Evolutionary conservation across 352 stramenopile species (phyloP).

Genomic region (Thalassiosira ordinaria): DNA sequence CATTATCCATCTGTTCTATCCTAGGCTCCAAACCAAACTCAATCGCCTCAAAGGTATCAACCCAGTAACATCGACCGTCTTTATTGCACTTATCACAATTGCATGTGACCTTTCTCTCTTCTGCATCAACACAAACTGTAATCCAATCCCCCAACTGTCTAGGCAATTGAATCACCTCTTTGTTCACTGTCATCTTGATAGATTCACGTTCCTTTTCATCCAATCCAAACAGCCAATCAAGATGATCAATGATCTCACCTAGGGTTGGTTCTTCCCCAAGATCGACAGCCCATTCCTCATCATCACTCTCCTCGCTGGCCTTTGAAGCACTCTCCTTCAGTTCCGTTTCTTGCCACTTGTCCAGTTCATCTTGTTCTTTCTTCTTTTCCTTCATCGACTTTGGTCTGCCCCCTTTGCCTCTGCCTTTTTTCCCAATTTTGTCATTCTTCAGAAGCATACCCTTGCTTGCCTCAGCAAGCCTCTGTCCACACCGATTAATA

Average conservation of each 20-base stretch:
- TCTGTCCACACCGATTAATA: background rate
- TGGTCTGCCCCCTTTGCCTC: too few species aligned
- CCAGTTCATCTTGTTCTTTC: background rate
- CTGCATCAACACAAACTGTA: background rate
- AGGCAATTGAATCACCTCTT: background rate
- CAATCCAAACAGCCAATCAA: background rate
- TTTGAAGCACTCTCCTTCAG: too few species aligned
- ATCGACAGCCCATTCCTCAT: background rate
- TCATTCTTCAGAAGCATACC: too few species aligned
- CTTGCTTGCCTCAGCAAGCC: too few species aligned
- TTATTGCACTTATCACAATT: background rate
- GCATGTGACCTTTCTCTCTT: background rate
- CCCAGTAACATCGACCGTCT: background rate
- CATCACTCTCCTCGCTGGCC: too few species aligned
- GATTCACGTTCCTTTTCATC: background rate
- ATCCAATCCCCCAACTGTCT: background rate
- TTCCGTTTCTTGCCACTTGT: background rate
- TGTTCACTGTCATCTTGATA: background rate
- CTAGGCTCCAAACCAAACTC: background rate
- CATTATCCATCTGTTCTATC: background rate
- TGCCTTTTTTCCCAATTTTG: too few species aligned
- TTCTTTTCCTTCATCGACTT: background rate
- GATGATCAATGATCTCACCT: background rate
- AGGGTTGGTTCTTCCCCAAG: background rate
- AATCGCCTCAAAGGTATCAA: background rate